Percentiles rank a stretch among this genome's conserved stretches.
phyloP scores from a whole-genome alignment of 805 yeast species.

The Helenozyma rhizophorensis region DNA sequence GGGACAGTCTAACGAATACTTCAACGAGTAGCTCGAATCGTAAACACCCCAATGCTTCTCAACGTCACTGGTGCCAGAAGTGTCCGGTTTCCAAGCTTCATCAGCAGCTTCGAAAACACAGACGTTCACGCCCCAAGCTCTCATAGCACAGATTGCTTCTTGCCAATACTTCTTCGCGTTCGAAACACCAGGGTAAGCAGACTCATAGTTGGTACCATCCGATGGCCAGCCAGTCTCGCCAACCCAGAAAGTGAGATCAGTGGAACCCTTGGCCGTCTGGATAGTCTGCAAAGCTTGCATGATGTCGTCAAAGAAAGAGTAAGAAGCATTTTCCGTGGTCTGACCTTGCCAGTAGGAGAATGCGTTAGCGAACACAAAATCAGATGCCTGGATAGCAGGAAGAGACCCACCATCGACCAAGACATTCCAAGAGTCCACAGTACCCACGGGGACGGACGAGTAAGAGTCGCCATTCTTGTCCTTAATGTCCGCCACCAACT shows the following conservation, averaged over 20 bases:
- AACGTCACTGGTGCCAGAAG: conserved; percentile 79
- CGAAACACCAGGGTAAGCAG: conserved; percentile 59
- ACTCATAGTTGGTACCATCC: conserved; percentile 68
- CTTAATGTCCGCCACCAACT: conserved; percentile 52
- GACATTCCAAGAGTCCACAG: conserved; percentile 95
- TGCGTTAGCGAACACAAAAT: conserved; percentile 87
- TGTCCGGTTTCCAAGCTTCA: conserved; percentile 93
- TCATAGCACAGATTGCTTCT: conserved; percentile 85
- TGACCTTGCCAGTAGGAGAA: conserved; percentile 99
- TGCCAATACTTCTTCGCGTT: conserved; percentile 84
- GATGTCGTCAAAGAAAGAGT: conserved; percentile 92
- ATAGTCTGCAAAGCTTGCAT: conserved; percentile 93
- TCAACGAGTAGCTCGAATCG: conserved; percentile 43
- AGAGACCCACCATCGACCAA: conserved; percentile 72
- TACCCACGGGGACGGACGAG: conserved; percentile 72
- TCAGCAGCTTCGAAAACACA: conserved; percentile 93
- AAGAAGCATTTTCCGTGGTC: conserved; percentile 73
- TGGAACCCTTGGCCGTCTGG: conserved; percentile 81
- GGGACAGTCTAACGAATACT: conserved; percentile 34
- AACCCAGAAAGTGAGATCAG: conserved; percentile 87
- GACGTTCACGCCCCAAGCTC: conserved; percentile 95
- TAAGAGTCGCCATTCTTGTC: conserved; percentile 83
- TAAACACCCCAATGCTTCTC: conserved; percentile 96
- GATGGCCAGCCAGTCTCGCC: conserved; percentile 99
- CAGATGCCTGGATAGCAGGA: conserved; percentile 76